Evolutionary conservation across 1,284 basidiomycete genomes (phyloP).

Genomic region (Cutaneotrichosporon sp.): DNA sequence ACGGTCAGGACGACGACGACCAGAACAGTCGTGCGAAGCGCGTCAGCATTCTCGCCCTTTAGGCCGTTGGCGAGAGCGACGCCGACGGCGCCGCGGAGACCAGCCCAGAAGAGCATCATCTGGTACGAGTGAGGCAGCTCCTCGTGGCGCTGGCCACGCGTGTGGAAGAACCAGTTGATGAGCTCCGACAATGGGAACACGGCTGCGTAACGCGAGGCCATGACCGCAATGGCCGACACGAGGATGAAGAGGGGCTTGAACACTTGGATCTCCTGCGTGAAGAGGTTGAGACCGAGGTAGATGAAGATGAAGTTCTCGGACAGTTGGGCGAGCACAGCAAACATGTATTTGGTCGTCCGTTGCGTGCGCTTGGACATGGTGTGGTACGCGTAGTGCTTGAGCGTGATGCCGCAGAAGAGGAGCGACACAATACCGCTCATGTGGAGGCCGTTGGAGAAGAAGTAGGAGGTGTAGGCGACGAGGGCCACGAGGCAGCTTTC

Average conservation of each 20-base stretch:
- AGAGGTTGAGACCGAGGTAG: constrained; percentile 93
- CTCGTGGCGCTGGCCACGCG: constrained; percentile 77
- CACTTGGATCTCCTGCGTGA: constrained; percentile 82
- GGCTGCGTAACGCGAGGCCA: constrained; percentile 91
- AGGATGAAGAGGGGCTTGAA: constrained; percentile 95
- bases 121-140: constrained; percentile 93
- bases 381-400: constrained; percentile 99
- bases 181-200: constrained; percentile 95
- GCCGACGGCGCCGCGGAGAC: constrained; percentile 91
- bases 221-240: constrained; percentile 79
- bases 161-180: constrained; percentile 86
- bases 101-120: constrained; percentile 99
- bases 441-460: constrained; percentile 90
- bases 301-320: constrained; percentile 99
- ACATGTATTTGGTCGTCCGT: constrained; percentile 92
- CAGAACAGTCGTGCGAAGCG: constrained; percentile 88
- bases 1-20: constrained; percentile 96
- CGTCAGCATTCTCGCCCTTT: constrained; percentile 84
- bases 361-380: constrained; percentile 97
- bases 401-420: constrained; percentile 96
- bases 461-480: constrained; percentile 95
- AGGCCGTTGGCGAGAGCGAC: constrained; percentile 96
- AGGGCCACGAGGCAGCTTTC: constrained; percentile 93
- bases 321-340: constrained; percentile 84
- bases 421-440: constrained; percentile 98